phyloP scores from a whole-genome alignment of 371 early-diverging fungal species.

The Mortierella sp. region DNA sequence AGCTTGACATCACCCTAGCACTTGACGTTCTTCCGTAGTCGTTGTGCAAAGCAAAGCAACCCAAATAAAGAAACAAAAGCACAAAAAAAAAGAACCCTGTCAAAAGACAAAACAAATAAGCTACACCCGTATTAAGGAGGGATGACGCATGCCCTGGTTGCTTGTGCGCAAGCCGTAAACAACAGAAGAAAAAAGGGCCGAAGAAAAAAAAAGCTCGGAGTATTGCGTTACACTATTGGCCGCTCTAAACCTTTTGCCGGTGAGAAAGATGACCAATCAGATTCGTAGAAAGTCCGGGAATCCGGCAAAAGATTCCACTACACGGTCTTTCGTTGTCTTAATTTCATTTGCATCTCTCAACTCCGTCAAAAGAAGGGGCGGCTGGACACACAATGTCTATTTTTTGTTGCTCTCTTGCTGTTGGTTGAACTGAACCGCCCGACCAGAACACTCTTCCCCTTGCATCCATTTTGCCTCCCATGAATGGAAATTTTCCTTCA shows the following conservation, averaged over 20 bases:
- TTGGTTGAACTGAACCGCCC: neutral
- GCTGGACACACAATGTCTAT: neutral
- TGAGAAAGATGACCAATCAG: neutral
- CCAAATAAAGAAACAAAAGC: neutral
- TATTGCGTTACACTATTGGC: neutral
- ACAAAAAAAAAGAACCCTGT: neutral
- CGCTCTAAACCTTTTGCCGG: neutral
- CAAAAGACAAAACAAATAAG: neutral
- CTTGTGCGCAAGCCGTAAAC: neutral
- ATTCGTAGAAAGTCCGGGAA: neutral
- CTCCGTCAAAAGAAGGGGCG: neutral
- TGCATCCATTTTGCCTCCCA: neutral
- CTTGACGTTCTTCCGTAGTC: neutral
- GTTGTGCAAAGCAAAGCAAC: neutral
- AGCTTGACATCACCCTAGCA: too few relatives aligned
- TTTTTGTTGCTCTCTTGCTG: neutral
- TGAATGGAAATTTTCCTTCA: neutral
- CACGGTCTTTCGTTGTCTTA: neutral
- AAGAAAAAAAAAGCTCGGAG: neutral
- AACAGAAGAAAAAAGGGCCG: neutral
- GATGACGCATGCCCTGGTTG: neutral
- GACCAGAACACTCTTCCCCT: neutral
- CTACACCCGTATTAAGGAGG: neutral
- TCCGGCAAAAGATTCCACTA: conserved; percentile 8
- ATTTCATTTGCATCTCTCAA: neutral